Percentiles rank a stretch among this genome's conserved stretches.
Evolutionary conservation across 176 grass and related monocot genomes (phyloP).

Genomic region (Juncus effusus): DNA sequence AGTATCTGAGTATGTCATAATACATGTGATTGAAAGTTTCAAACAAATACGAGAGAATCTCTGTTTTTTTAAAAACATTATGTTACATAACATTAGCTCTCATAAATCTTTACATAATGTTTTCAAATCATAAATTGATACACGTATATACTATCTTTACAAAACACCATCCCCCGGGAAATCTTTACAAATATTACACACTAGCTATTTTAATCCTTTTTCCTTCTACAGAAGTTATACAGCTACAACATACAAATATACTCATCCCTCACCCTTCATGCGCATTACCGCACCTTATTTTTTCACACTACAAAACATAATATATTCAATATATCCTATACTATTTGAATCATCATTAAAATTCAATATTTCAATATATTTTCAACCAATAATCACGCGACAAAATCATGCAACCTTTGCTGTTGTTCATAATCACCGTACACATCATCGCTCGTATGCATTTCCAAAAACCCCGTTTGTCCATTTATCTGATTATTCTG

Average conservation of each 20-base stretch:
- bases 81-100: conserved; percentile 31
- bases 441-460: conserved; percentile 45
- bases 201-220: conserved; percentile 40
- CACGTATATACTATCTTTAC: conserved; percentile 71
- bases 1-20: too few species aligned
- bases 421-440: conserved; percentile 40
- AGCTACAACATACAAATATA: conserved; percentile 50
- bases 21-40: too few species aligned
- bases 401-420: conserved; percentile 82
- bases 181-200: conserved; percentile 49
- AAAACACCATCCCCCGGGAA: conserved; percentile 45
- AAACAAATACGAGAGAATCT: not conserved
- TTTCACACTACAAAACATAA: conserved; percentile 51
- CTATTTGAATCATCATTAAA: not conserved
- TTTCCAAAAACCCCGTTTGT: conserved; percentile 41
- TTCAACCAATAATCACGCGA: conserved; percentile 45
- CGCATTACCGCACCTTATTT: conserved; percentile 34
- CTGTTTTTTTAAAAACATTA: conserved; percentile 23
- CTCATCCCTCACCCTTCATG: conserved; percentile 10
- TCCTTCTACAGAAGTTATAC: conserved; percentile 61
- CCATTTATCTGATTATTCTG: conserved; percentile 34
- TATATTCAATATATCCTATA: conserved; percentile 19
- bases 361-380: not conserved
- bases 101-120: conserved; percentile 53
- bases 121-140: conserved; percentile 31